Base-by-base conservation (phyloP, 2,329 filamentous ascomycete species). In the Fusarium multiceps region DNA sequence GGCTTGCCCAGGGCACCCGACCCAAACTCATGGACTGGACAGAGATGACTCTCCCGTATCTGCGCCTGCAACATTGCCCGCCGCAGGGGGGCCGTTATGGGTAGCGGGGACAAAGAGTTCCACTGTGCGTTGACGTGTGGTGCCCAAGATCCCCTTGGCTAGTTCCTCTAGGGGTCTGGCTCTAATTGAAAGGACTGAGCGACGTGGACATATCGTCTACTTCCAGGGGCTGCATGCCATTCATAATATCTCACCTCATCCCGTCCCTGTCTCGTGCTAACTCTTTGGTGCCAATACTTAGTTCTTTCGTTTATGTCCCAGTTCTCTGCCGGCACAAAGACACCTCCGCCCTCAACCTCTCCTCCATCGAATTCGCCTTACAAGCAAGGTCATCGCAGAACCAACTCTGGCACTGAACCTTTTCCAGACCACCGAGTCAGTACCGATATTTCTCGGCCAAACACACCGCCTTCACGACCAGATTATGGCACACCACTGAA, bases 281-380 rank as follows among this genome's bases (percentile, higher is more conserved):
- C 67, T 59, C 47, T 30, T 63, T 64, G 53, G 48, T 68, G 43
- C 63, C 45, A 45, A 75, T 65, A 60, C 58, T 70, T 79, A 97
- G 93, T 97, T 60, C 86, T 94, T 74, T 97, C 93, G 75, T 97
- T 97, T 82, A 95, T 97, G 87, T 93, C 92, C 80, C 89, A 90
- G 82, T 90, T 92, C 84, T 91, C 91, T 72, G 83, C 82, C 71
- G 80, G 81, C 63, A 80, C 82, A 74, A 83, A 82, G 67, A 80
- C 80, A 70, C 80, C 83, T 41, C 81, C 83, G 25, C 81, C 82
- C 58, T 78, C 82, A 59, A 80, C 82, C 40, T 84, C 84, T 47
- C 82, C 84, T 62, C 79, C 82, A 25, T 74, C 73, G 54, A 79
- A 82, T 51, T 74, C 77, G 56, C 75, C 78, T 59, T 63, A 73